Evolutionary conservation across 169 alveolate species (phyloP), one percentile per base, ranked within the genome.

Genomic region (Plasmodium gallinaceum): DNA sequence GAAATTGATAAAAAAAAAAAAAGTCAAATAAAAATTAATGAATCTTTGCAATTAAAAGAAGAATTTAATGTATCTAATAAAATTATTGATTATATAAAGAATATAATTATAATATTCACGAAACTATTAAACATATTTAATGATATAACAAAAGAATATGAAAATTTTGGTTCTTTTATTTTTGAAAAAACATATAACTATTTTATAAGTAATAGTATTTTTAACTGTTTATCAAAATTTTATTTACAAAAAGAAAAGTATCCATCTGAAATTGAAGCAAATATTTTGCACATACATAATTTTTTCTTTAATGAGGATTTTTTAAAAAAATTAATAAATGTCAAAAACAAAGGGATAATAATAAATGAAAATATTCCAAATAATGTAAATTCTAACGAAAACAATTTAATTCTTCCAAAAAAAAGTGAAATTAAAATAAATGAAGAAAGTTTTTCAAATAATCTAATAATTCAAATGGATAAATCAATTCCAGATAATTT

Each of bases 101-200:
- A 16, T 24, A 46, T 58, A 20, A 80, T 80, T 39, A 32, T 42
- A 4, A 66, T 46, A 12, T 80, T 80, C 24, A 51, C 68, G 37
- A 37, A 68, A 16, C 9, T 69, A 1, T 8, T 80, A 39, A 80
- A 80, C 16, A 66, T 70, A 45, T 80, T 80, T 52, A 22, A 52
- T 66, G 22, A 51, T 14, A 80, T 80, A 18, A 66, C 60, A 5
- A 68, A 51, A 5, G 18, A 51, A 7, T 80, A 80, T 26, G 68
- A 66, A 24, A 7, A 42, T 5, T 80, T 80, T 52, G 60, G 69
- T 57, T 18, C 61, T 26, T 80, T 37, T 14, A 18, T 80, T 66
- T 80, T 80, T 46, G 90, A 80, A 54, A 80, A 43, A 24, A 80
- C 90, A 0, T 66, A 66, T 51, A 18, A 24, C 61, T 45, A 66